Base-by-base conservation (phyloP, 2,329 filamentous ascomycete genomes). In the Xylaria sp. region DNA sequence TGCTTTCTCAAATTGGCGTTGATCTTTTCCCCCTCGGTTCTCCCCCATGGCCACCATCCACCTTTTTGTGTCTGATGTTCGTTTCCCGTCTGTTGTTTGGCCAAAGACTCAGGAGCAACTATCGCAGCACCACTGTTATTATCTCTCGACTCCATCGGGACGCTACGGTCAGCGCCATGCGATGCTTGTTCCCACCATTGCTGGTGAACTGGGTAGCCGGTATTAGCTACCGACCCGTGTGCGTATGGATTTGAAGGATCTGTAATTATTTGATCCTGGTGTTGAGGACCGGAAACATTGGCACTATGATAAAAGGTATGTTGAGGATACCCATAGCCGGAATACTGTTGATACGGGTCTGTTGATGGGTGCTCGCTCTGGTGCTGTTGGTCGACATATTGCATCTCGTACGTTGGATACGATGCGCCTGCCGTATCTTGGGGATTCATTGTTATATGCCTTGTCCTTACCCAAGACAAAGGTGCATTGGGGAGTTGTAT, bases 11-110 rank as follows among this genome's bases (percentile, higher is more conserved):
- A 58, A 23, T 71, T 69, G 13, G 54, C 53, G 10, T 44, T 28
- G 11, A 61, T 23, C 28, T 70, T 68, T 38, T 70, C 42, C 36
- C 61, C 65, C 3, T 49, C 56, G 15, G 65, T 66, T 48, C 48
- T 65, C 13, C 31, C 33, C 53, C 54, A 65, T 56, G 66, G 56
- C 69, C 69, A 69, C 68, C 65, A 68, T n/a, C n/a, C 23, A n/a
- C 42, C 7, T 15, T 40, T 49, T 57, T 26, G 23, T 2, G 20
- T 23, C 20, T 49, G 62, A n/a, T 54, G 9, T 31, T 56, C 38
- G n/a, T 26, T 46, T 54, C 3, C 26, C 38, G 2, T 31, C 46
- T 31, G 49, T 5, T n/a, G 26, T 26, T 63, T 46, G 13, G 36
- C 6, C 4, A n/a, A 56, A 36, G 28, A 46, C 11, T 10, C 15